Conservation (phyloP, 371 early-diverging fungal genomes). For the Rozella allomycis region DNA sequence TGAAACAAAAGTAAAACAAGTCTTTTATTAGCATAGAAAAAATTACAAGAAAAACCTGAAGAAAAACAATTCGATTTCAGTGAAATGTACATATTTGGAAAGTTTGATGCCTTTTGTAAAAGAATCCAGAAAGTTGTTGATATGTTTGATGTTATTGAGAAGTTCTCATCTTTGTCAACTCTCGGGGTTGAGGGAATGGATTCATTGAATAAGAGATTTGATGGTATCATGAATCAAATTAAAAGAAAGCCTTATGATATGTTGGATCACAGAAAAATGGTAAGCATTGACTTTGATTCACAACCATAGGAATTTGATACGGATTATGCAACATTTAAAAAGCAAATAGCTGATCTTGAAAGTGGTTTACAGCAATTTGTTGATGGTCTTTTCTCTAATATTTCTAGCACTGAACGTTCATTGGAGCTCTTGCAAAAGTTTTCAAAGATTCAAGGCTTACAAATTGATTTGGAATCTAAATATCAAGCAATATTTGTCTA, state of each 20-base stretch:
- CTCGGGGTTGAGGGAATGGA: constrained; percentile 38
- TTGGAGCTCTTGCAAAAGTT: constrained; percentile 26
- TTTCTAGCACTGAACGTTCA: constrained; percentile 29
- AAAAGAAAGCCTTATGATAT: constrained; percentile 39
- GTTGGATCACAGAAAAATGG: constrained; percentile 36
- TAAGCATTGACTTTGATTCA: constrained; percentile 2
- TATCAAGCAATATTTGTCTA: constrained; percentile 34
- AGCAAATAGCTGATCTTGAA: constrained; percentile 32
- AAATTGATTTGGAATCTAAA: constrained; percentile 33
- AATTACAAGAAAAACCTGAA: constrained; percentile 28
- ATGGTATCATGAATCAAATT: constrained; percentile 25
- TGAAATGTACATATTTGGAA: constrained; percentile 41
- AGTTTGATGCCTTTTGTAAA: constrained; percentile 39
- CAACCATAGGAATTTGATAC: constrained; percentile 25
- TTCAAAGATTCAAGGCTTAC: constrained; percentile 31
- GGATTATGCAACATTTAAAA: constrained; percentile 32
- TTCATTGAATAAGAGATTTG: constrained; percentile 21
- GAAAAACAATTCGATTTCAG: constrained; percentile 41
- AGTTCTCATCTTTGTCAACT: constrained; percentile 23
- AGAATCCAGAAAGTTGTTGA: constrained; percentile 35
- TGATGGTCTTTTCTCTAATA: constrained; percentile 29
- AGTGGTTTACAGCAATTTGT: constrained; percentile 30
- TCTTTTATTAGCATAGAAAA: constrained; percentile 8
- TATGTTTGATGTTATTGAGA: constrained; percentile 36
- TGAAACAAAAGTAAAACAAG: constrained; percentile 20